Evolutionary conservation across 2,329 filamentous ascomycete species (phyloP).

Genomic region (Alternaria incomplexa): DNA sequence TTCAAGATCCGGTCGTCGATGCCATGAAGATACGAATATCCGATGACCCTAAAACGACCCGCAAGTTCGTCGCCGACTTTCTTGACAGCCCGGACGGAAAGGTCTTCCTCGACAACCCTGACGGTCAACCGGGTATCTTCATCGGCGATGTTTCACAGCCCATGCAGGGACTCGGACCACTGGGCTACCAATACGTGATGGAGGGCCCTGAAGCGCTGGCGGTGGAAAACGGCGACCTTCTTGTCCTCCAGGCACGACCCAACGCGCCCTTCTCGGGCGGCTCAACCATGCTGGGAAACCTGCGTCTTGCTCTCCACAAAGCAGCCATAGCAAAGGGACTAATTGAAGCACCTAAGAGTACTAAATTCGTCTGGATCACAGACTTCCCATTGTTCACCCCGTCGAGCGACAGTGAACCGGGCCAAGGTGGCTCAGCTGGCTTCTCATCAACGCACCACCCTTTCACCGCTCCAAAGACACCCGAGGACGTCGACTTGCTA

Average conservation of each 20-base stretch:
- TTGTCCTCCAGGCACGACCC: conserved; percentile 80
- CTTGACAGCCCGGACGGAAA: conserved; percentile 69
- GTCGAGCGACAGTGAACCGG: conserved; percentile 67
- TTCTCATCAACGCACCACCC: conserved; percentile 92
- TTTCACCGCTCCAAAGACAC: conserved; percentile 83
- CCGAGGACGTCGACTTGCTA: conserved; percentile 75
- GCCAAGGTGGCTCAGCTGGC: conserved; percentile 81
- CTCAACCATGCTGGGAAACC: conserved; percentile 73
- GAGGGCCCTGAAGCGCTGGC: conserved; percentile 60
- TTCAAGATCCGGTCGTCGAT: conserved; percentile 75
- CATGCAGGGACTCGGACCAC: conserved; percentile 74
- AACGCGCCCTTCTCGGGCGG: conserved; percentile 71
- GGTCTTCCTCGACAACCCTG: conserved; percentile 69
- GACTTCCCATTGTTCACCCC: conserved; percentile 94
- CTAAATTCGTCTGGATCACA: conserved; percentile 80
- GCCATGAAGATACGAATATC: conserved; percentile 71
- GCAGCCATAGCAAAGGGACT: conserved; percentile 69
- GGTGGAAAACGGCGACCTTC: conserved; percentile 71
- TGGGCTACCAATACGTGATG: conserved; percentile 75
- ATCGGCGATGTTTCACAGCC: conserved; percentile 76
- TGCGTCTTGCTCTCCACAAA: conserved; percentile 74
- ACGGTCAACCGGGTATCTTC: conserved; percentile 81
- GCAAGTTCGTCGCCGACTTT: conserved; percentile 70
- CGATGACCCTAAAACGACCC: conserved; percentile 60
- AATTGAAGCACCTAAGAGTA: conserved; percentile 61